Base-by-base conservation (phyloP, 1,284 basidiomycete species). In the Schizophyllum commune region DNA sequence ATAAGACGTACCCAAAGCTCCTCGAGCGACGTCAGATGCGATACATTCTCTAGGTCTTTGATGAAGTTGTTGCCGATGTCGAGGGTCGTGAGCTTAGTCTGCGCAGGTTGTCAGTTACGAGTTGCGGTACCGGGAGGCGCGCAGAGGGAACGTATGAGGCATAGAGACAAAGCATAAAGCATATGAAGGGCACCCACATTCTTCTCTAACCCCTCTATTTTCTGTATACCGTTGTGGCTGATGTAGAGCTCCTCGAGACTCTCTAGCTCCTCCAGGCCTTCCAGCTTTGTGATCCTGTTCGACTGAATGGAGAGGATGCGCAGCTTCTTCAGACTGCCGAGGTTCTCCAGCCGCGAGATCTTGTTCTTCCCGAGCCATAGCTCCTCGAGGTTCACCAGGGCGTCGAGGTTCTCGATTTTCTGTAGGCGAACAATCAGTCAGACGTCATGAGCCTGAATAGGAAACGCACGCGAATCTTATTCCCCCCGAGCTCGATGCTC, bases 301-400 rank as follows among this genome's bases (percentile, higher is more conserved):
- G 93, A 96, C 72, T 98, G 95, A 54, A 98, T 81, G 0, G 92
- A 93, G 20, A 98, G 75, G 57, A 96, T 92, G 68, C 83, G 87
- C 22, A 97, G 81, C 58, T 83, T 84, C 63, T 81, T 84, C 63
- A 97, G 79, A 1, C 76, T 78, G 32, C 76, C 77, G 39, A 98
- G 75, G 65, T 86, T 81, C 82, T 96, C 89, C 0, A 99, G 80
- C 71, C 85, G 87, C 4, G 88, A 76, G 64, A 99, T 94, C 77
- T 98, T 98, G 74, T 99, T 99, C 79, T 99, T 99, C 9, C 96
- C 96, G 4, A 98, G 75, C 95, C 96, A 99, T 1, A 99, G 78
- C 68, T 98, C 95, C 65, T 95, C 91, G 8, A 99, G 77, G 63
- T 91, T 91, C 0, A 85, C 82, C 54, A 97, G 78, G 6, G 83